Evolutionary conservation across 2,329 filamentous ascomycete species (phyloP).

Genomic region (Fusarium sp.): DNA sequence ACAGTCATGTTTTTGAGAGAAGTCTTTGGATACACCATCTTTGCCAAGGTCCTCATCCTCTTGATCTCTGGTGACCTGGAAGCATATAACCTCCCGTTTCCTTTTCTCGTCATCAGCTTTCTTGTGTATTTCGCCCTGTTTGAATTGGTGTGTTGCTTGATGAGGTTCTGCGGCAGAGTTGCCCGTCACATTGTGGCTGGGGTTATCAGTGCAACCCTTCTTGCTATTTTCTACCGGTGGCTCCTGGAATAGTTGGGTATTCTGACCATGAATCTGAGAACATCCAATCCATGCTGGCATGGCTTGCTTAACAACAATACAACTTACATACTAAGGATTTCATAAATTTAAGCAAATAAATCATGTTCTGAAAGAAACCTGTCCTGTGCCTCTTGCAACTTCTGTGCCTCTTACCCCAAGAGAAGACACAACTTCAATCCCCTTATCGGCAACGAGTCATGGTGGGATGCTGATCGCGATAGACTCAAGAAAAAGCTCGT

Average conservation of each 20-base stretch:
- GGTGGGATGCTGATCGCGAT: constrained; percentile 37
- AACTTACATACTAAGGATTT: background rate
- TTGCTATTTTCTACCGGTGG: background rate
- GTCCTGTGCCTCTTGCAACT: background rate
- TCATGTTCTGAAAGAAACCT: background rate
- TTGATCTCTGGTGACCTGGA: background rate
- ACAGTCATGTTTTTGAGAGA: background rate
- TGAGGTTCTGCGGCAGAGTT: background rate
- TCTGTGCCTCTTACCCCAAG: background rate
- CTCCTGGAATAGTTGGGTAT: background rate
- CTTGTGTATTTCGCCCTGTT: background rate
- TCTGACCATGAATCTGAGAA: background rate
- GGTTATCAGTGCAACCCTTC: background rate
- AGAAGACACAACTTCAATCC: background rate
- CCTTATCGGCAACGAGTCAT: background rate
- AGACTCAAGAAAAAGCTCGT: constrained; percentile 17
- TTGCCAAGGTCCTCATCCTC: background rate
- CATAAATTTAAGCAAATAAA: background rate
- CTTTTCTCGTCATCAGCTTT: background rate
- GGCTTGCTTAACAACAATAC: background rate
- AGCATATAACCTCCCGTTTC: background rate
- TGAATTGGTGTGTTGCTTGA: background rate
- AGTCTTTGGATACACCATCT: background rate
- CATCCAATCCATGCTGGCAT: background rate
- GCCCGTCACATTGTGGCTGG: background rate